These are phyloP conservation scores for Crithidia sp. DNA, from an alignment of 208 protist genomes.

Conservation along the genomic window DNA sequence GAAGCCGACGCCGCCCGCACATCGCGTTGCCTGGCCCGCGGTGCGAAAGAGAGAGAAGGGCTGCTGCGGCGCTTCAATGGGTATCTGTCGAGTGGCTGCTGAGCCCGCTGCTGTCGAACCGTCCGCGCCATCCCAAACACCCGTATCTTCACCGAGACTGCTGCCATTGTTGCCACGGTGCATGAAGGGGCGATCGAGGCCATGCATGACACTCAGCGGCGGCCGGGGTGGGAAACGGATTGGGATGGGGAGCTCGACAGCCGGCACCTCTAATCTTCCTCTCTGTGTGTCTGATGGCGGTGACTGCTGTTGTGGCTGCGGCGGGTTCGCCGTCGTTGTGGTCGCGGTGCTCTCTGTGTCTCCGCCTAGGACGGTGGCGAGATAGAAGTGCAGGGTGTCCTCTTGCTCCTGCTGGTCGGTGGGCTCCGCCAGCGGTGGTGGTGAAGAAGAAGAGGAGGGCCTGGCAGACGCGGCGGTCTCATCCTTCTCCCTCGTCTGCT, in stretches of 20 bases:
- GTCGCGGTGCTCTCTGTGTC: not conserved
- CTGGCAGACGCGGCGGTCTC: too few relatives aligned
- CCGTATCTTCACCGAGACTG: not conserved
- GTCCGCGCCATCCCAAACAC: not conserved
- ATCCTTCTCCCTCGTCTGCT: too few relatives aligned
- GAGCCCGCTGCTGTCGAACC: not conserved
- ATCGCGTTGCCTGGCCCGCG: too few relatives aligned
- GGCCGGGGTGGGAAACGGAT: too few relatives aligned
- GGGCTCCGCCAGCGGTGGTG: not conserved
- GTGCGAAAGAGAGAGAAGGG: not conserved
- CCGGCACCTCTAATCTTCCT: not conserved
- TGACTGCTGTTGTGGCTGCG: not conserved
- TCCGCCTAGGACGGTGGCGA: not conserved
- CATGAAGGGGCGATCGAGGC: not conserved
- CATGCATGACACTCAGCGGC: too few relatives aligned
- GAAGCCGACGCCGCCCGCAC: too few relatives aligned
- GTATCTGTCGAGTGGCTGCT: not conserved
- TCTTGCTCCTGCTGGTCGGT: not conserved
- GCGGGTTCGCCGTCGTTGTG: not conserved
- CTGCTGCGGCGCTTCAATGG: not conserved
- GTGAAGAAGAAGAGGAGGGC: not conserved
- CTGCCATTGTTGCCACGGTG: not conserved
- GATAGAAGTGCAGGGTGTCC: slow-evolving; percentile 23
- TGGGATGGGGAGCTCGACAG: not conserved
- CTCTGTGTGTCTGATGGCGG: not conserved